phyloP scores from a whole-genome alignment of 2,329 filamentous ascomycete species.

The Claviceps africana region DNA sequence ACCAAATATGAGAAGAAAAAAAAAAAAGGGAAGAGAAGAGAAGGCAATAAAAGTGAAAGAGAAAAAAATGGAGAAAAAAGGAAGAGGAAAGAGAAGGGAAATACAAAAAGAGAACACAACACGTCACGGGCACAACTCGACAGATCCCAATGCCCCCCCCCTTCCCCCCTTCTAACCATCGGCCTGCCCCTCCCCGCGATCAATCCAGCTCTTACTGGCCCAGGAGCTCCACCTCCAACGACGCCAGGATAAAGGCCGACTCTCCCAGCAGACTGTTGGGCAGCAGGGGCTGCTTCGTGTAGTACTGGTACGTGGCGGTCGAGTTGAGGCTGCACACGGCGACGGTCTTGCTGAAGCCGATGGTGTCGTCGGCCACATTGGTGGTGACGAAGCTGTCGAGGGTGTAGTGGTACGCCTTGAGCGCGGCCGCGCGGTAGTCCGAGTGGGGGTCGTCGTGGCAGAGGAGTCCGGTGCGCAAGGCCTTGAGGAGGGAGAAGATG shows the following conservation, averaged over 20 bases:
- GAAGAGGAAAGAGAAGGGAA: too few species aligned
- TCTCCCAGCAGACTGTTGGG: slow-evolving; percentile 25
- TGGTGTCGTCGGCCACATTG: slow-evolving; percentile 22
- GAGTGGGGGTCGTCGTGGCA: background rate
- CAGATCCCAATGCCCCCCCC: too few species aligned
- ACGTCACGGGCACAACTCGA: too few species aligned
- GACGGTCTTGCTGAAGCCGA: slow-evolving; percentile 26
- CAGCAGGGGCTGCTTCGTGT: slow-evolving; percentile 19
- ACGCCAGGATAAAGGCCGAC: slow-evolving; percentile 23
- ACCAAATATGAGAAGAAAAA: too few species aligned
- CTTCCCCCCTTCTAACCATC: too few species aligned
- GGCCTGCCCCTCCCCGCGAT: too few species aligned
- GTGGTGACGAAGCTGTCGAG: slow-evolving; percentile 30
- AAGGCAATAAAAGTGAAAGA: too few species aligned
- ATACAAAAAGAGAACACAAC: too few species aligned
- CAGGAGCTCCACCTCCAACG: slow-evolving; percentile 20
- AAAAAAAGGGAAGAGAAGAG: too few species aligned
- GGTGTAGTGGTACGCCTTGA: slow-evolving; percentile 20
- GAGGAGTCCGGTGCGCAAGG: slow-evolving; percentile 4
- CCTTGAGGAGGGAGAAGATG: slow-evolving; percentile 23
- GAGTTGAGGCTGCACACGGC: slow-evolving; percentile 28
- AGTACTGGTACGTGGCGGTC: slow-evolving; percentile 26
- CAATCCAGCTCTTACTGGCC: background rate
- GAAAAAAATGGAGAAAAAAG: too few species aligned
- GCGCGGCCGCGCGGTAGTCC: slow-evolving; percentile 7